A percentile compares a stretch with the other conserved stretches of the same genome.
phyloP scores from a whole-genome alignment of 352 stramenopile species.

The Phytophthora pseudosyringae region DNA sequence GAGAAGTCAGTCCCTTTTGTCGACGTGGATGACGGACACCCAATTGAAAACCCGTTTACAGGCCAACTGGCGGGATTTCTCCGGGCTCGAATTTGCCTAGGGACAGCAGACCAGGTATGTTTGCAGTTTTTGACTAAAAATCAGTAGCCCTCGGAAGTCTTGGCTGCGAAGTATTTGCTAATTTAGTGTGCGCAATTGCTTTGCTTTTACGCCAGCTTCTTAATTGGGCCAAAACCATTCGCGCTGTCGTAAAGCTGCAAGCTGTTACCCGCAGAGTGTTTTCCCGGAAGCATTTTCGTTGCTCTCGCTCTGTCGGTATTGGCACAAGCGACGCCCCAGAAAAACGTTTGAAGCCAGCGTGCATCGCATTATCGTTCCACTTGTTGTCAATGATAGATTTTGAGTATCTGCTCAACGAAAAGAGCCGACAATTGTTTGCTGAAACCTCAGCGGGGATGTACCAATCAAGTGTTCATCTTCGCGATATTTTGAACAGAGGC shows the following conservation, averaged over 20 bases:
- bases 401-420: constrained; percentile 3
- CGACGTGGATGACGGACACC: constrained; percentile 39
- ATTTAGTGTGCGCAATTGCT: background rate
- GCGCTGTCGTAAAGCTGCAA: constrained; percentile 19
- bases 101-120: constrained; percentile 62
- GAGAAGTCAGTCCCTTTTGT: constrained; percentile 32
- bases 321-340: background rate
- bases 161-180: background rate
- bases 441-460: background rate
- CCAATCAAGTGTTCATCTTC: background rate
- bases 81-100: constrained; percentile 42
- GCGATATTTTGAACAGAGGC: background rate
- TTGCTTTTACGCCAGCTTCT: constrained; percentile 3
- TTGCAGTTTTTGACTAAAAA: background rate
- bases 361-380: constrained; percentile 4
- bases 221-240: constrained; percentile 13
- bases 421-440: background rate
- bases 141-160: too few relatives aligned
- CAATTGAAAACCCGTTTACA: constrained; percentile 55
- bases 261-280: constrained; percentile 7
- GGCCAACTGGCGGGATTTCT: constrained; percentile 42
- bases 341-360: background rate
- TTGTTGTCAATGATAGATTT: constrained; percentile 4
- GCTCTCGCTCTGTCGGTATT: background rate
- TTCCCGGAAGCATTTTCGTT: constrained; percentile 1